Percentiles rank a stretch among this genome's conserved stretches.
phyloP scores from a whole-genome alignment of 1,139 yeast genomes.

The Saccharomyces pastorianus region DNA sequence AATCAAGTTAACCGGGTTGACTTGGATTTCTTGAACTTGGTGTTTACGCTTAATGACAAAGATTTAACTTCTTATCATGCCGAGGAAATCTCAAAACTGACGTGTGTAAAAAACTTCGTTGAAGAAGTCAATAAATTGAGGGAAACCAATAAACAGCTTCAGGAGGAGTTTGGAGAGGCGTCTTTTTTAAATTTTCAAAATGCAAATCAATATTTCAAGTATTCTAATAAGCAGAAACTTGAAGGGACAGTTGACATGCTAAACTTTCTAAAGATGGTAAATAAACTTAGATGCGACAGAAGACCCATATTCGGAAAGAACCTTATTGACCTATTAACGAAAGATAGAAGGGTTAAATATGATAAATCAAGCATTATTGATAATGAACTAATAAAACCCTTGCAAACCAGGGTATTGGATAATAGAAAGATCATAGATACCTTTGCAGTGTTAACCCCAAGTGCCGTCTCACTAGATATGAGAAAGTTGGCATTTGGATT shows the following conservation, averaged over 20 bases:
- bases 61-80: slow-evolving; percentile 42
- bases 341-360: slow-evolving; percentile 4
- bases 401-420: slow-evolving; percentile 34
- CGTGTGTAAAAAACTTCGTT: slow-evolving; percentile 42
- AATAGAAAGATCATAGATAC: slow-evolving; percentile 51
- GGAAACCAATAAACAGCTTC: slow-evolving; percentile 10
- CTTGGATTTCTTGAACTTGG: slow-evolving; percentile 53
- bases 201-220: slow-evolving; percentile 54
- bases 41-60: slow-evolving; percentile 44
- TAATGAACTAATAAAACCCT: slow-evolving; percentile 30
- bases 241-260: slow-evolving; percentile 43
- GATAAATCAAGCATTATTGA: slow-evolving; percentile 10
- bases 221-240: slow-evolving; percentile 45
- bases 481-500: slow-evolving; percentile 41
- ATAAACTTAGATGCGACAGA: slow-evolving; percentile 51
- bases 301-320: slow-evolving; percentile 51
- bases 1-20: slow-evolving; percentile 36
- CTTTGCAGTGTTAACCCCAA: slow-evolving; percentile 82
- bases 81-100: slow-evolving; percentile 38
- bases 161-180: slow-evolving; percentile 26
- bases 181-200: slow-evolving; percentile 28
- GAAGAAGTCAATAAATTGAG: slow-evolving; percentile 39
- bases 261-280: slow-evolving; percentile 55
- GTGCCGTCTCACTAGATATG: slow-evolving; percentile 72
- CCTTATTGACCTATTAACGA: slow-evolving; percentile 31